Percentiles rank a stretch among this genome's conserved stretches.
phyloP scores from a whole-genome alignment of 73 alveolate species.

The Uronychia binucleata region DNA sequence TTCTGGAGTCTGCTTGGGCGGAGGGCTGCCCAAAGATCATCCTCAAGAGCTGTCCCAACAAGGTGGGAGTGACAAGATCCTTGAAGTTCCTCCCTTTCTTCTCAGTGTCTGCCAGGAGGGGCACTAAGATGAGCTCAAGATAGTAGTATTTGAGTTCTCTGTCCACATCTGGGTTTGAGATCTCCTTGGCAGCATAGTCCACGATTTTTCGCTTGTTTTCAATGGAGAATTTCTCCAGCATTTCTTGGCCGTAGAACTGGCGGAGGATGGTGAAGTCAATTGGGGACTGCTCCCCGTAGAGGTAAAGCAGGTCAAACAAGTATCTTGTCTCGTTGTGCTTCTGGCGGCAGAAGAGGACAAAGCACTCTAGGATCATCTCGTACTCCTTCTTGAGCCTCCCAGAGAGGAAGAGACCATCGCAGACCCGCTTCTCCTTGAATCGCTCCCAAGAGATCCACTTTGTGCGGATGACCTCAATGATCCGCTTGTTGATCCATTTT shows the following conservation, averaged over 20 bases:
- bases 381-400: background rate
- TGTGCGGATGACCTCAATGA: background rate
- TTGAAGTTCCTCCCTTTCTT: background rate
- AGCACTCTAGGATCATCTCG: slow-evolving; percentile 1
- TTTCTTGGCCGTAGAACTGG: background rate
- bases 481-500: background rate
- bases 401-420: background rate
- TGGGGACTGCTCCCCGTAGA: slow-evolving; percentile 3
- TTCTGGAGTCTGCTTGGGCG: background rate
- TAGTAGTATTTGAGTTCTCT: slow-evolving; percentile 1
- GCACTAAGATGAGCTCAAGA: background rate
- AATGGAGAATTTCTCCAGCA: background rate
- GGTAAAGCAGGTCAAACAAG: background rate
- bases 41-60: background rate
- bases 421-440: background rate
- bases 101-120: background rate
- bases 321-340: background rate
- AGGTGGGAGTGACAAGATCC: background rate
- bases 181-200: background rate
- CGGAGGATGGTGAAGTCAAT: background rate
- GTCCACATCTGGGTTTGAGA: background rate
- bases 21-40: background rate
- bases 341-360: background rate
- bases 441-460: background rate
- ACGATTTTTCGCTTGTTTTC: background rate